These are phyloP conservation scores for Amanita fuliginea DNA, from an alignment of 768 basidiomycete genomes.

Conservation along the genomic window DNA sequence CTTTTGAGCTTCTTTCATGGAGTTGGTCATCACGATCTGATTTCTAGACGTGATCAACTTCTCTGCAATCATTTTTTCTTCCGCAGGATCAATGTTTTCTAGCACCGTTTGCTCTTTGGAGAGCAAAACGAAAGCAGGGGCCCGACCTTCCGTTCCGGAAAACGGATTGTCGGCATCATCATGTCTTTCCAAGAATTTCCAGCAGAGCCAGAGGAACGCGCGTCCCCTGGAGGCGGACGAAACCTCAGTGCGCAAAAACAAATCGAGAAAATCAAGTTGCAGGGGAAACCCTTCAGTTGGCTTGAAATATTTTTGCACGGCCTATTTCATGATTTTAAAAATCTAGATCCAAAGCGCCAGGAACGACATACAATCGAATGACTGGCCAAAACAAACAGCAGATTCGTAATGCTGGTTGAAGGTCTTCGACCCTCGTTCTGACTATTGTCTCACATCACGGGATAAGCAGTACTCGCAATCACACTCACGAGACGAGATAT, in stretches of 20 bases:
- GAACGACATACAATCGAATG: slow-evolving; percentile 37
- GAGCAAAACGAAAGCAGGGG: slow-evolving; percentile 27
- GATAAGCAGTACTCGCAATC: not conserved
- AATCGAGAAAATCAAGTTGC: slow-evolving; percentile 54
- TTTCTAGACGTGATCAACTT: slow-evolving; percentile 29
- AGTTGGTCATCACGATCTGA: slow-evolving; percentile 24
- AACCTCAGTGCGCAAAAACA: slow-evolving; percentile 66
- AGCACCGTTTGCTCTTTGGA: slow-evolving; percentile 24
- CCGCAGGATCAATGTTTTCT: slow-evolving; percentile 38
- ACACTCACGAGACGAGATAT: slow-evolving; percentile 39
- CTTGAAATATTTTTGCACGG: slow-evolving; percentile 6
- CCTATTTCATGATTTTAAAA: not conserved
- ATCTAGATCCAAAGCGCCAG: slow-evolving; percentile 10
- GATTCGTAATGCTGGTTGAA: slow-evolving; percentile 60
- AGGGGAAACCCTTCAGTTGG: slow-evolving; percentile 2
- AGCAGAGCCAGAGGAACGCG: slow-evolving; percentile 82
- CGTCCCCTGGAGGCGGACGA: slow-evolving; percentile 66
- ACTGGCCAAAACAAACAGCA: slow-evolving; percentile 58
- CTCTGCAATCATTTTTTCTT: slow-evolving; percentile 26
- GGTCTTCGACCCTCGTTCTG: slow-evolving; percentile 41
- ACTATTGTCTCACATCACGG: slow-evolving; percentile 7
- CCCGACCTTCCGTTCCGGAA: slow-evolving; percentile 30
- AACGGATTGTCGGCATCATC: slow-evolving; percentile 45
- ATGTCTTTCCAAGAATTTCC: slow-evolving; percentile 59
- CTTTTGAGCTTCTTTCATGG: slow-evolving; percentile 17